Evolutionary conservation across 495 filamentous ascomycete species (phyloP), one percentile per base, ranked within the genome.

Genomic region (Hypoxylon cercidicola): DNA sequence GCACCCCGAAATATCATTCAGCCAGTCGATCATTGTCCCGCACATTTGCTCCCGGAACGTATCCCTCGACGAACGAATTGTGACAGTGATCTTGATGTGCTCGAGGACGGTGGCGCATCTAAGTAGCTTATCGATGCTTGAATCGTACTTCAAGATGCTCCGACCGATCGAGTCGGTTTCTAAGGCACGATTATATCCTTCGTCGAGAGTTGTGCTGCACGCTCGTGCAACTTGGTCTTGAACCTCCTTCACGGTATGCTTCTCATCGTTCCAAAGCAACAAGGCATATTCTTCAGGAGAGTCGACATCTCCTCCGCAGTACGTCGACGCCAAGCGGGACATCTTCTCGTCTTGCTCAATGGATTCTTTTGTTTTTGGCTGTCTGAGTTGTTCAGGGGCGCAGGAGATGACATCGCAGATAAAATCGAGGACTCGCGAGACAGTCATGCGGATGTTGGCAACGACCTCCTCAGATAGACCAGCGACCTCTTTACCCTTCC

Each of bases 31-130:
- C 63, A 99, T 96, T n/a, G 93, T 94, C 2, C 88, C 93, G 73
- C 93, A 96, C 95, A 99, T 99, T 74, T 97, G 91, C 77, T 99
- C 95, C 60, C 95, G 83, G 79, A 97, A 99, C 0, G 91, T 97
- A 76, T 99, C 95, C 51, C 95, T 83, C 0, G 96, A 83, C 25
- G 96, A 97, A 6, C 95, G 88, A 60, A 99, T 93, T 4, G 96
- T 98, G 55, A 96, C 90, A 0, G 96, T 98, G 49, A 98, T 88
- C 73, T 96, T 96, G 80, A 97, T 97, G 52, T 95, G 87, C 74
- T 98, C 96, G 39, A 99, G 91, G 25, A 92, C 87, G 67, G 84
- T 89, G 6, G 93, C 90, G 47, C 92, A 90, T 25, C 74, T 78
- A 44, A 98, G 77, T 15, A 99, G 79, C 35, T 86, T 83, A 19